Conservation (phyloP, 192 early-diverging fungal species). For the Glomus cerebriforme region DNA sequence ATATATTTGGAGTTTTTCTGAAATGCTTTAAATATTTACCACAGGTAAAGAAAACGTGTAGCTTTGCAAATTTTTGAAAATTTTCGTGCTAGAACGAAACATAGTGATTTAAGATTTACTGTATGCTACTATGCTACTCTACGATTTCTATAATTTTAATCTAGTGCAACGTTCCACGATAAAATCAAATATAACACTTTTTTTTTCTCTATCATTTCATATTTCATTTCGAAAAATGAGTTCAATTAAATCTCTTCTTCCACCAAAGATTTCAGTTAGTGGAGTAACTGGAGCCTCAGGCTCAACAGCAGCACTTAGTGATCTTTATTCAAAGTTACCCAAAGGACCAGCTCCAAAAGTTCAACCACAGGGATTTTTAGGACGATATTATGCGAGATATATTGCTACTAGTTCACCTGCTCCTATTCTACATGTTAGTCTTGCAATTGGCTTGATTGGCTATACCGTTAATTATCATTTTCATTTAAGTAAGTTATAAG, state of each 20-base stretch:
- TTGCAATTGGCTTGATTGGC: background rate
- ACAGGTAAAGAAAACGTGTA: too few species aligned
- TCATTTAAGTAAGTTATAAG: conserved; percentile 14
- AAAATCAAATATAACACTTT: too few species aligned
- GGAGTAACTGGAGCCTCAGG: background rate
- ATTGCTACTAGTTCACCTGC: conserved; percentile 19
- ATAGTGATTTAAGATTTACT: too few species aligned
- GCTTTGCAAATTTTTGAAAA: too few species aligned
- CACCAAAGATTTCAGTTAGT: conserved; percentile 6
- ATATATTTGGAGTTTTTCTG: too few species aligned
- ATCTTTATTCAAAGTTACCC: conserved; percentile 11
- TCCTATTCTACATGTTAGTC: conserved; percentile 23
- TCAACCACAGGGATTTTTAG: background rate
- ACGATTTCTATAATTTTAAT: too few species aligned
- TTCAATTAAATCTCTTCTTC: conserved; percentile 15
- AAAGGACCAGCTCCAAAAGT: background rate
- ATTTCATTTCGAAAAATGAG: background rate
- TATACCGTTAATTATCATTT: conserved; percentile 11
- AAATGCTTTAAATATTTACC: too few species aligned
- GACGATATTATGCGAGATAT: conserved; percentile 6
- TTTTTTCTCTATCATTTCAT: too few species aligned
- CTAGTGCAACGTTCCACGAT: too few species aligned
- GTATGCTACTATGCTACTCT: too few species aligned
- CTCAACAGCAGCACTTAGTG: background rate
- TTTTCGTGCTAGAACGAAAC: too few species aligned